phyloP scores from a whole-genome alignment of 2,329 filamentous ascomycete species.

The Aspergillus glaucus region DNA sequence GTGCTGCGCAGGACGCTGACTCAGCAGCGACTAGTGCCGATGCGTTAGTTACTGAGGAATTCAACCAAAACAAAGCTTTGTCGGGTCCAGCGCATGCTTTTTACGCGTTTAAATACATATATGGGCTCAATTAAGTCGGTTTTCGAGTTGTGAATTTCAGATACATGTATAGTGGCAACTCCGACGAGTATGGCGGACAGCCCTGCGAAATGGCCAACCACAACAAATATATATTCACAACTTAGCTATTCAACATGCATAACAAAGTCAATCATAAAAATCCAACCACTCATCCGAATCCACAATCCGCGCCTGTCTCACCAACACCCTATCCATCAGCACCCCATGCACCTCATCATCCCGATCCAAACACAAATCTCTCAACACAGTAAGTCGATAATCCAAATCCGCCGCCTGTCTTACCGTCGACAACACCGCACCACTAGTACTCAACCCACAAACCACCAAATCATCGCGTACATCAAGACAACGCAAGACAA shows the following conservation, averaged over 20 bases:
- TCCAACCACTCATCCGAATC: slow-evolving; percentile 24
- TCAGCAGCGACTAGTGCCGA: background rate
- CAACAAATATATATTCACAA: background rate
- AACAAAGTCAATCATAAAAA: background rate
- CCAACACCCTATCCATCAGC: slow-evolving; percentile 29
- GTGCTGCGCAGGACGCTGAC: background rate
- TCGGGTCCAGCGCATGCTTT: no score
- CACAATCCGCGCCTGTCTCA: slow-evolving; percentile 22
- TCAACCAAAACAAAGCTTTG: background rate
- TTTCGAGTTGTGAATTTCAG: no score
- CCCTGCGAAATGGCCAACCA: background rate
- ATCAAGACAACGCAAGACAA: slow-evolving; percentile 24
- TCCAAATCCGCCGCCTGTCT: slow-evolving; percentile 32
- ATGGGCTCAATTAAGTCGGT: no score
- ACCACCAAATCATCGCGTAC: slow-evolving; percentile 25
- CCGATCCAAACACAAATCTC: slow-evolving; percentile 31
- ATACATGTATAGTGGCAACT: no score
- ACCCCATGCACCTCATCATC: slow-evolving; percentile 28
- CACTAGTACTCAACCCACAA: slow-evolving; percentile 29
- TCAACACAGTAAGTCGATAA: slow-evolving; percentile 27
- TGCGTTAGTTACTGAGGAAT: background rate
- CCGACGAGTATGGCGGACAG: no score
- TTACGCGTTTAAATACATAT: no score
- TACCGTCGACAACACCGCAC: slow-evolving; percentile 34
- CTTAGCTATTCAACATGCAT: background rate